Base-by-base conservation (phyloP, 495 filamentous ascomycete species). In the Pyrenula massariospora region DNA sequence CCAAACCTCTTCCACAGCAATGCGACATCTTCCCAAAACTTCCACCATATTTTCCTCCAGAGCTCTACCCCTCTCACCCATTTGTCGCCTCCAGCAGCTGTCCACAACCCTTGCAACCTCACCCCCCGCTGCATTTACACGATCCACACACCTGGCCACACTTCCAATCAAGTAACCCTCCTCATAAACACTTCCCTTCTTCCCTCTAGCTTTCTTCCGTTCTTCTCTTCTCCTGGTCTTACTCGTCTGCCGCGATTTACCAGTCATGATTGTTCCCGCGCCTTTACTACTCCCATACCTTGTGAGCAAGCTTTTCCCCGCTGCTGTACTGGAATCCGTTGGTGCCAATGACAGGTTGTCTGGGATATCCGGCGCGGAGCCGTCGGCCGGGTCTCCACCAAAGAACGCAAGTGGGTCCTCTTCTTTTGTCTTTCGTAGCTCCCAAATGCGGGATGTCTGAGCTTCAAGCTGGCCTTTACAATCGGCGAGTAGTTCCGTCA, bases 121-220 rank as follows among this genome's bases (percentile, higher is more conserved):
- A 0, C 73, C 70, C 19, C 79, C 73, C 1, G 84, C 73, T 10
- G 71, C 70, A 65, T 91, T 89, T n/a, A 95, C 81, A 20, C 91
- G 76, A 64, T 95, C 89, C 22, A 95, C 81, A 47, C 97, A 74
- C 36, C 93, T 73, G n/a, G 85, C 76, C 31, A 96, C 83, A 59
- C 84, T 89, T 63, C 88, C 92, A 50, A 95, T 83, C 11, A 98
- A 77, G 66, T 98, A 97, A 69, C 96, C 93, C 67, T 97, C 93
- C 64, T 98, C 93, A 66, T 97, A 98, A 2, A 98, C 86, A 48
- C 85, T 95, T 15, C 93, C 93, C 76, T 96, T 96, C 68, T 95
- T 89, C 12, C 93, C 93, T 23, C 88, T 78, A 0, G 93, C 93
- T 5, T 90, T 80, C 81, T 98, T 98, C 63, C 95, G 84, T 76